Evolutionary conservation across 805 yeast genomes (phyloP).

Genomic region (Nakazawaea anatomiae): DNA sequence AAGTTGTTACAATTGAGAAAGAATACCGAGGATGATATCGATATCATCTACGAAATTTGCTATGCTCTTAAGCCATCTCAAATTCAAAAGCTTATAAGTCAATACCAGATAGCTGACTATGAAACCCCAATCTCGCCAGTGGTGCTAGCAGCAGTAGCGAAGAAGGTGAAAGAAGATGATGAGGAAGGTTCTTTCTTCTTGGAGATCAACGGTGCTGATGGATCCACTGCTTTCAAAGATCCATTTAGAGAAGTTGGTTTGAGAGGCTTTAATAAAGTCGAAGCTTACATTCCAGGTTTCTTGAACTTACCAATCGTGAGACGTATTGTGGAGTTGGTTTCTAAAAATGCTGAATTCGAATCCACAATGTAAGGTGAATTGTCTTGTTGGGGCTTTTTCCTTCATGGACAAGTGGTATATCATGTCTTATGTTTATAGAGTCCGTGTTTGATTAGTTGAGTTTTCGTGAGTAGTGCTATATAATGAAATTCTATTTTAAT

Average conservation of each 20-base stretch:
- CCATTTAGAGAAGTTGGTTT: constrained; percentile 72
- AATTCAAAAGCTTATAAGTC: constrained; percentile 85
- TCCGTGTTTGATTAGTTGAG: no score
- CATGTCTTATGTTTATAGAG: no score
- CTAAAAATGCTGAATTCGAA: constrained; percentile 53
- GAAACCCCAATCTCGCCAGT: constrained; percentile 87
- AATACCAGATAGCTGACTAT: constrained; percentile 88
- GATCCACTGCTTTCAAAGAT: constrained; percentile 62
- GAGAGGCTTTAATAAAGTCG: constrained; percentile 74
- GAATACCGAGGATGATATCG: constrained; percentile 83
- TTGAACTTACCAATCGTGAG: constrained; percentile 83
- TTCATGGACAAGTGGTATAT: no score
- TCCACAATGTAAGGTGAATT: constrained; percentile 1
- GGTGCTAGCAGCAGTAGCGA: constrained; percentile 76
- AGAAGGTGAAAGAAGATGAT: constrained; percentile 58
- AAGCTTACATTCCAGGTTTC: constrained; percentile 94
- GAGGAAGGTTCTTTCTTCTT: constrained; percentile 56
- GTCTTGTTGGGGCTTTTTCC: no score
- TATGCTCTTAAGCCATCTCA: constrained; percentile 92
- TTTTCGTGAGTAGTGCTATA: no score
- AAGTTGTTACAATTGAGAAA: constrained; percentile 89
- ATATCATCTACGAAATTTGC: constrained; percentile 90
- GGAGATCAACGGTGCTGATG: constrained; percentile 62
- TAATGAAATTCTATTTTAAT: no score
- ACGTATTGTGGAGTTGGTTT: constrained; percentile 82